These are phyloP conservation scores for Gleditsia sinensis DNA, from an alignment of 306 rosid species.

Conservation along the genomic window DNA sequence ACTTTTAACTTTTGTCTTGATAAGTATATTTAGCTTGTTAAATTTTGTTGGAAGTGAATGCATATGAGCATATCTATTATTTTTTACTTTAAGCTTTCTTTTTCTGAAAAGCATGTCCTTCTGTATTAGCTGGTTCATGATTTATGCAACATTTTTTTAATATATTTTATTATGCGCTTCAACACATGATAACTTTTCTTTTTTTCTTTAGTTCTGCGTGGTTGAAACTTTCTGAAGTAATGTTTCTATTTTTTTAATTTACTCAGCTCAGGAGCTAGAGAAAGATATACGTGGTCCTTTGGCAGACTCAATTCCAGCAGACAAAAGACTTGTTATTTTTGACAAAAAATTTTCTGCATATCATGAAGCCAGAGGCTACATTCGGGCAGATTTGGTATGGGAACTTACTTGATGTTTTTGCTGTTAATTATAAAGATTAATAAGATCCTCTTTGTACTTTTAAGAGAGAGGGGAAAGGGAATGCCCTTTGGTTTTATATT, in stretches of 20 bases:
- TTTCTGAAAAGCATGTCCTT: too few relatives aligned
- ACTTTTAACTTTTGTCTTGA: too few relatives aligned
- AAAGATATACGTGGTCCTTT: slow-evolving; percentile 73
- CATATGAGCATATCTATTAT: too few relatives aligned
- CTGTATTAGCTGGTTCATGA: too few relatives aligned
- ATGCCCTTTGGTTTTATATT: slow-evolving; percentile 9
- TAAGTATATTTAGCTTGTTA: too few relatives aligned
- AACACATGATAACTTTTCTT: too few relatives aligned
- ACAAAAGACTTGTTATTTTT: slow-evolving; percentile 73
- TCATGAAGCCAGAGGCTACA: slow-evolving; percentile 89
- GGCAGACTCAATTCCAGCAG: slow-evolving; percentile 75
- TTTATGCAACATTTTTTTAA: too few relatives aligned
- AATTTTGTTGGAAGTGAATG: too few relatives aligned
- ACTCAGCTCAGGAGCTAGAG: slow-evolving; percentile 96
- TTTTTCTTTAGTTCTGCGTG: neutral
- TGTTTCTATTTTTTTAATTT: slow-evolving; percentile 38
- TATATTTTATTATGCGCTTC: too few relatives aligned
- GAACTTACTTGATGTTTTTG: slow-evolving; percentile 36
- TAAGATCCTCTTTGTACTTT: neutral
- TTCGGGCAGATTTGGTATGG: slow-evolving; percentile 95
- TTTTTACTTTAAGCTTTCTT: too few relatives aligned
- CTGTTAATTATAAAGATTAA: slow-evolving; percentile 15
- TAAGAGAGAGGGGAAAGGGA: neutral
- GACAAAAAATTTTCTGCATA: slow-evolving; percentile 95
- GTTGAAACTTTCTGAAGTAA: slow-evolving; percentile 26